A percentile compares a stretch with the other conserved stretches of the same genome.
Evolutionary conservation across 805 yeast species (phyloP).

Genomic region (Candida sphagnicola): DNA sequence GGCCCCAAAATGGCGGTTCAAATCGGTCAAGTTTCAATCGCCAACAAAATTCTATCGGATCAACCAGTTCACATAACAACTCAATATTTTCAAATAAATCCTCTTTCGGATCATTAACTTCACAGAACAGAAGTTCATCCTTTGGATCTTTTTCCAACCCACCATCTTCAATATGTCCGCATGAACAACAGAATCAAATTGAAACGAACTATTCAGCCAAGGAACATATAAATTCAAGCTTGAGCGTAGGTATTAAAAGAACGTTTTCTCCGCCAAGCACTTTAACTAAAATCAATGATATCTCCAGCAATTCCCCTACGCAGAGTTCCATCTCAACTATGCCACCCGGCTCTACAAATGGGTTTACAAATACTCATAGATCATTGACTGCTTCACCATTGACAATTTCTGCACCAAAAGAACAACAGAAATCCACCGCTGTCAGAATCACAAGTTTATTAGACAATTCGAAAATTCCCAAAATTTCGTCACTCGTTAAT

Average conservation of each 20-base stretch:
- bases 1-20: background rate
- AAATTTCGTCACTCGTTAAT: background rate
- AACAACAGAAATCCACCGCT: background rate
- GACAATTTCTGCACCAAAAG: constrained; percentile 6
- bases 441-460: background rate
- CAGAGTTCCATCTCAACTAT: background rate
- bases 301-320: background rate
- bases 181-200: constrained; percentile 8
- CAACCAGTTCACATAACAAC: constrained; percentile 20
- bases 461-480: background rate
- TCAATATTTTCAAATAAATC: constrained; percentile 36
- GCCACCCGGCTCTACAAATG: background rate
- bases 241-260: background rate
- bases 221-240: background rate
- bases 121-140: constrained; percentile 22
- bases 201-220: background rate
- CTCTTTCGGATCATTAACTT: constrained; percentile 28
- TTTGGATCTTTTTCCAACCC: constrained; percentile 23
- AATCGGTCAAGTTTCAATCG: background rate
- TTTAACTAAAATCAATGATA: background rate
- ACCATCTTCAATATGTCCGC: constrained; percentile 13
- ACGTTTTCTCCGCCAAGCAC: background rate
- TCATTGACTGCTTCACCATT: constrained; percentile 17
- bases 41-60: constrained; percentile 21
- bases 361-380: constrained; percentile 4